Evolutionary conservation across 495 filamentous ascomycete species (phyloP), one percentile per base, ranked within the genome.

Genomic region (Aspergillus wentii): DNA sequence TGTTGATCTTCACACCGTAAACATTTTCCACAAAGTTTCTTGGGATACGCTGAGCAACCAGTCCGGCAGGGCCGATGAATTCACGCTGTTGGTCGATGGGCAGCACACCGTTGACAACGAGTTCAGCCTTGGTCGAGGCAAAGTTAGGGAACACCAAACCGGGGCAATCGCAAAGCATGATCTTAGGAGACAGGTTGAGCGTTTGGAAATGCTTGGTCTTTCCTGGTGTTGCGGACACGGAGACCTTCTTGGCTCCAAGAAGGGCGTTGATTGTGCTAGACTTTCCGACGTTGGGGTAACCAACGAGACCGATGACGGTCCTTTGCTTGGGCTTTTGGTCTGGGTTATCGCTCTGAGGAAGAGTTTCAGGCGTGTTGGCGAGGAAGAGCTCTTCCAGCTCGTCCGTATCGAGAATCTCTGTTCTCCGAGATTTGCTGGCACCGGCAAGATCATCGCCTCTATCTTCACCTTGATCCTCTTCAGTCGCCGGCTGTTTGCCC

Each of bases 141-240:
- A 97, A 99, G 62, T 97, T 96, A 41, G 94, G 90, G 64, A 99
- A 97, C 2, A 99, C 94, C 15, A 99, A 80, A 77, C 94, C 94
- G 19, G 94, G 94, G 52, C 94, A 99, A 80, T 99, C 94, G 67
- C 94, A 97, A 15, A 99, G 75, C 48, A 96, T 77, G 46, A 97
- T 86, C 44, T 80, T 75, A 11, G 89, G 82, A 44, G 85, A 89
- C 32, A 97, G 75, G 59, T 95, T 91, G 46, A 99, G 88, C 13
- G 94, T 99, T 60, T 99, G 94, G 69, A 99, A 99, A 54, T 99
- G 94, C 68, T 99, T 99, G 8, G 94, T 99, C 64, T 97, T 99
- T 40, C 94, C 94, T 5, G 94, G 94, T 2, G 94, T 99, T 18
- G 91, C 81, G 26, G 94, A 97, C 27, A 99, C 94, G 2, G 91